Conservation (phyloP, 2,329 filamentous ascomycete genomes). For the Chaetomiaceae sp. region DNA sequence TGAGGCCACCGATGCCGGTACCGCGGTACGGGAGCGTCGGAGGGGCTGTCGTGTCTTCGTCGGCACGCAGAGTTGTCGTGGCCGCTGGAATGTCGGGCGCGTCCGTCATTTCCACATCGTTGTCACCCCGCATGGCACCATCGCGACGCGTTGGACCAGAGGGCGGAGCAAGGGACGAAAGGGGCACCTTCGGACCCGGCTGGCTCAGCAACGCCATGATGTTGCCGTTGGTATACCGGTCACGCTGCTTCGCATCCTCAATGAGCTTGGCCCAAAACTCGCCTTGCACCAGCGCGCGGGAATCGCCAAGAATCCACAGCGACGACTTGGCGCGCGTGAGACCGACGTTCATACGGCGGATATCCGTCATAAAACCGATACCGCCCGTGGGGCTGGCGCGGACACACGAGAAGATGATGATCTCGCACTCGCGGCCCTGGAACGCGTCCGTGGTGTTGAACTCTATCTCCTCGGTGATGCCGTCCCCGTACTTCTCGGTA, state of each 20-base stretch:
- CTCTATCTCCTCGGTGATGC: slow-evolving; percentile 74
- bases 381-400: slow-evolving; percentile 87
- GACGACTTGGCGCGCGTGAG: slow-evolving; percentile 95
- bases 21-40: slow-evolving; percentile 17
- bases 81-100: slow-evolving; percentile 11
- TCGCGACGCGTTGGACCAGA: background rate
- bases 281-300: slow-evolving; percentile 76
- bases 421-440: slow-evolving; percentile 92
- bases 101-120: slow-evolving; percentile 29
- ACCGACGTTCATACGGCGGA: slow-evolving; percentile 98
- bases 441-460: slow-evolving; percentile 99
- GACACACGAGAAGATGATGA: slow-evolving; percentile 99
- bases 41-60: slow-evolving; percentile 2
- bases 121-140: background rate
- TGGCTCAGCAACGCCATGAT: slow-evolving; percentile 46
- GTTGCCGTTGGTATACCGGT: slow-evolving; percentile 69
- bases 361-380: slow-evolving; percentile 97
- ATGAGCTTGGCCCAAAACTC: slow-evolving; percentile 89
- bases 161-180: slow-evolving; percentile 7
- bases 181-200: slow-evolving; percentile 36
- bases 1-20: slow-evolving; percentile 27
- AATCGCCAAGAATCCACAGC: slow-evolving; percentile 93
- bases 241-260: slow-evolving; percentile 69
- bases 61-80: background rate
- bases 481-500: slow-evolving; percentile 64